Conservation (phyloP, 139 green algal genomes). For the Haematococcus lacustris region DNA sequence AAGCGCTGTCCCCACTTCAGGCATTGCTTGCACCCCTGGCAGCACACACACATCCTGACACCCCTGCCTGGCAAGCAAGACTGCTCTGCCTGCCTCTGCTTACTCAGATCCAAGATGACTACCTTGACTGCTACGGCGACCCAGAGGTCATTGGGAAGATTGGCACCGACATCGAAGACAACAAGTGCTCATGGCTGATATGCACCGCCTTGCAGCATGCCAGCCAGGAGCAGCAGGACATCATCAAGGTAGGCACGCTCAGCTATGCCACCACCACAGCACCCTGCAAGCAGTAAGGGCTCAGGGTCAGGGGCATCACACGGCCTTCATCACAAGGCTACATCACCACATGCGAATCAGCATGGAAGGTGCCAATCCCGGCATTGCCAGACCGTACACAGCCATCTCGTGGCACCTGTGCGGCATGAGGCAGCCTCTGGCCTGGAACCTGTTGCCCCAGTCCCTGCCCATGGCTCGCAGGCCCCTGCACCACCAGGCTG, state of each 20-base stretch:
- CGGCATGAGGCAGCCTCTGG: not conserved
- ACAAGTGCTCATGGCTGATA: slow-evolving; percentile 98
- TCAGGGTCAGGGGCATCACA: not conserved
- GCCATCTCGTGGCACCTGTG: not conserved
- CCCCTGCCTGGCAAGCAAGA: too few species aligned
- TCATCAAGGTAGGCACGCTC: slow-evolving; percentile 59
- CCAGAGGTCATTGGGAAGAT: slow-evolving; percentile 94
- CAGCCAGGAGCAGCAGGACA: slow-evolving; percentile 62
- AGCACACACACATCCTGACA: too few species aligned
- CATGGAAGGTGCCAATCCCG: not conserved
- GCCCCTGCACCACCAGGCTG: too few species aligned
- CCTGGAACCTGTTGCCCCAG: too few species aligned
- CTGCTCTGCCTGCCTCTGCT: too few species aligned
- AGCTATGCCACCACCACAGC: not conserved
- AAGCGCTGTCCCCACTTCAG: too few species aligned
- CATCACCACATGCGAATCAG: too few species aligned
- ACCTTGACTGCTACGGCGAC: slow-evolving; percentile 92
- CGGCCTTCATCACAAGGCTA: too few species aligned
- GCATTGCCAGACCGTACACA: not conserved
- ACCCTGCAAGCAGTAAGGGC: not conserved
- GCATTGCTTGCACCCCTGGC: too few species aligned
- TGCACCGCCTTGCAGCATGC: slow-evolving; percentile 82
- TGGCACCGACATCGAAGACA: slow-evolving; percentile 98
- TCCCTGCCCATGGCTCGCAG: too few species aligned
- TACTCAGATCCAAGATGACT: slow-evolving; percentile 93